Percentiles rank a stretch among this genome's conserved stretches.
These are phyloP conservation scores for Candida berthetii DNA, from an alignment of 805 yeast genomes.

Conservation along the genomic window DNA sequence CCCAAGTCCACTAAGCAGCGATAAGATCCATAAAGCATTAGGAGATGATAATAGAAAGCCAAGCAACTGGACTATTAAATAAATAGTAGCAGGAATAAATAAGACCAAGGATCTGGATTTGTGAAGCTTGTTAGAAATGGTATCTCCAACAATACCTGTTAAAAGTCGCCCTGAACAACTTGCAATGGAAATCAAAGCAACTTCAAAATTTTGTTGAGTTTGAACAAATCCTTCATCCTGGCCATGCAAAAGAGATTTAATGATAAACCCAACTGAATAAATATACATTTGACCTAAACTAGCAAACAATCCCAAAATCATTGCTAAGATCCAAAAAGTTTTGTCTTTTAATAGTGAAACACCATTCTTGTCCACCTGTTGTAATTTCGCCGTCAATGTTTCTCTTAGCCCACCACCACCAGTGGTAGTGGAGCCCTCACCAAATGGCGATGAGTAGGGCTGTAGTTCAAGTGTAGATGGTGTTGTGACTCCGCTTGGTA, in stretches of 20 bases:
- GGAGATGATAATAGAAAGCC: conserved; percentile 31
- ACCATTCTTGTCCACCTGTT: background rate
- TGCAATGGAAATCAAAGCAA: conserved; percentile 60
- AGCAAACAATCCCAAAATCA: conserved; percentile 46
- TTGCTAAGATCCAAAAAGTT: conserved; percentile 45
- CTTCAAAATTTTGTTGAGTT: conserved; percentile 62
- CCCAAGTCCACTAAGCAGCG: conserved; percentile 58
- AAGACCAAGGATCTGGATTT: conserved; percentile 49
- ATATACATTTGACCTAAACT: conserved; percentile 75
- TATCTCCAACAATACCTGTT: conserved; percentile 62
- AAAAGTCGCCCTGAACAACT: conserved; percentile 62
- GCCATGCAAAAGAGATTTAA: conserved; percentile 34
- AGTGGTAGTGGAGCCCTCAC: conserved; percentile 1
- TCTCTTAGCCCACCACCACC: background rate
- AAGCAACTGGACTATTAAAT: conserved; percentile 43
- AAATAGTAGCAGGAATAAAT: conserved; percentile 41
- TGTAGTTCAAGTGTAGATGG: conserved; percentile 9
- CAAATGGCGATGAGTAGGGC: background rate
- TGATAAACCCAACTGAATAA: conserved; percentile 68
- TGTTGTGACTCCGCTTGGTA: conserved; percentile 1
- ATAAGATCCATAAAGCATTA: conserved; percentile 37
- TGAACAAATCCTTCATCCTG: conserved; percentile 29
- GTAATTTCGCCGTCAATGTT: background rate
- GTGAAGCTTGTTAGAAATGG: conserved; percentile 37
- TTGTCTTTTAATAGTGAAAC: conserved; percentile 17